These are phyloP conservation scores for Liriodendron chinense DNA, from an alignment of 164 flowering plant genomes.

Conservation along the genomic window DNA sequence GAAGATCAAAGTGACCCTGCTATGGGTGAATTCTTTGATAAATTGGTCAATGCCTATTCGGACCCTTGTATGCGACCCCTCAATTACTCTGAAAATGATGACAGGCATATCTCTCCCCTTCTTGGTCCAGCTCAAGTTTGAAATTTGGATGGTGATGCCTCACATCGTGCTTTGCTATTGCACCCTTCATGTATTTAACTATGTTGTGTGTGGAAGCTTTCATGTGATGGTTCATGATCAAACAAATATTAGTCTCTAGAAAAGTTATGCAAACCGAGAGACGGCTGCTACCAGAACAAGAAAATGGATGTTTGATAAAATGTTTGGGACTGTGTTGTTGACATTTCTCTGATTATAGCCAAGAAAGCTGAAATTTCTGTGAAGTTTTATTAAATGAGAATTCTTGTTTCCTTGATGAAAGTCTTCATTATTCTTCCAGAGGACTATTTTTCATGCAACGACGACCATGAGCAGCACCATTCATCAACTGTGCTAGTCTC, in stretches of 20 bases:
- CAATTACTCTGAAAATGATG: conserved; percentile 28
- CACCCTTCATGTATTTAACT: no score
- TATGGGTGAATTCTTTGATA: conserved; percentile 55
- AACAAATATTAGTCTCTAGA: not conserved
- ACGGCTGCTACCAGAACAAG: not conserved
- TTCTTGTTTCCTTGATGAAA: not conserved
- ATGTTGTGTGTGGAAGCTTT: not conserved
- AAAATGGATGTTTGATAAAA: not conserved
- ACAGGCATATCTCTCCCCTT: conserved; percentile 54
- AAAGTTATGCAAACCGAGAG: not conserved
- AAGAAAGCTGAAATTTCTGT: not conserved
- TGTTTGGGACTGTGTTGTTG: not conserved
- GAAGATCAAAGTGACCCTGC: conserved; percentile 48
- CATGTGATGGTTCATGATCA: not conserved
- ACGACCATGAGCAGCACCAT: not conserved
- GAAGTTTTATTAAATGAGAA: not conserved
- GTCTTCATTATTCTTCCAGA: not conserved
- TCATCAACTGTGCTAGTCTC: not conserved
- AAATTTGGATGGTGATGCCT: not conserved
- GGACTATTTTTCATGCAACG: not conserved
- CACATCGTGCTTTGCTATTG: not conserved
- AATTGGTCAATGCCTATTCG: conserved; percentile 57
- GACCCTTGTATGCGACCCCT: conserved; percentile 72
- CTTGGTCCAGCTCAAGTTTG: conserved; percentile 25
- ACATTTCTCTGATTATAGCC: not conserved